Conservation (phyloP, 768 basidiomycete genomes). For the Suillus hirtellus region DNA sequence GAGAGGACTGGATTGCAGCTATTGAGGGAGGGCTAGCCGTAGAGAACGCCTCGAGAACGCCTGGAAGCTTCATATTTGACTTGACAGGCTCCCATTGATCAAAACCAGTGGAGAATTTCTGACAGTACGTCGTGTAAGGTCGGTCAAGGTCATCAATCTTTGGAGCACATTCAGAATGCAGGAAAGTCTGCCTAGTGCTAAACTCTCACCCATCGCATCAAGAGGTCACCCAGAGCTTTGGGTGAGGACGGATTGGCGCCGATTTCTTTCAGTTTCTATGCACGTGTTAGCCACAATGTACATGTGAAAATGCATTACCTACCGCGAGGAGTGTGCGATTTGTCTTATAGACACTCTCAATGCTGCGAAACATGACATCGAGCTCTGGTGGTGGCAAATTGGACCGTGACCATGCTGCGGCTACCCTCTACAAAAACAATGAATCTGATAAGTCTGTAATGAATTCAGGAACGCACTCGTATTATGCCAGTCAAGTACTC, state of each 20-base stretch:
- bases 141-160: conserved; percentile 90
- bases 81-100: conserved; percentile 82
- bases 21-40: conserved; percentile 58
- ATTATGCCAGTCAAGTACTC: conserved; percentile 89
- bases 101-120: conserved; percentile 73
- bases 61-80: conserved; percentile 68
- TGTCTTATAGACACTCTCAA: conserved; percentile 91
- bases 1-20: conserved; percentile 35
- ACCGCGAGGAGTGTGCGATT: conserved; percentile 82
- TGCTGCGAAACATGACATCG: conserved; percentile 91
- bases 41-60: conserved; percentile 72
- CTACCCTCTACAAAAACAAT: conserved; percentile 72
- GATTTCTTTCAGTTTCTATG: conserved; percentile 90
- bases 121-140: conserved; percentile 82
- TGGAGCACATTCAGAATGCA: conserved; percentile 9
- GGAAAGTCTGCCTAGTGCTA: conserved; percentile 9
- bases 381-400: conserved; percentile 93
- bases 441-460: conserved; percentile 16
- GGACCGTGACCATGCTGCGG: conserved; percentile 94
- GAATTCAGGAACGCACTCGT: conserved; percentile 56
- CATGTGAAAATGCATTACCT: conserved; percentile 8
- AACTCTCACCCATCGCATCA: conserved; percentile 91
- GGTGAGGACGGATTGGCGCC: conserved; percentile 90
- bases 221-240: conserved; percentile 89
- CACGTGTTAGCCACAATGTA: conserved; percentile 17